Evolutionary conservation across 352 stramenopile species (phyloP), one percentile per base, ranked within the genome.

Genomic region (Globisporangium camurandrum): DNA sequence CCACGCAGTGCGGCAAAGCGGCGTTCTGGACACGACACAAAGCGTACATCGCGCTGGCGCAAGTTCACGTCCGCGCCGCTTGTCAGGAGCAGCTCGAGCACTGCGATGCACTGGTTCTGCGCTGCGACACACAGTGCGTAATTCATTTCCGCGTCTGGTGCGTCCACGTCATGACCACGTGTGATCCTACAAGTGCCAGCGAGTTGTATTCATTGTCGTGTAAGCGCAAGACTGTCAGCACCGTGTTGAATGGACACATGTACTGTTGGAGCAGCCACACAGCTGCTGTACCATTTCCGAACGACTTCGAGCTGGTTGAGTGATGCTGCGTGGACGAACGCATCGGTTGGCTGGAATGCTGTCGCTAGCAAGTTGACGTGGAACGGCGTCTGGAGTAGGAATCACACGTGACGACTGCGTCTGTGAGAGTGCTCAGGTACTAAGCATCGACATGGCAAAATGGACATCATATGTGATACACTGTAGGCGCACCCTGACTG

Each of bases 291-390:
- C 71, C 75, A 86, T 39, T 67, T 68, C 20, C 59, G 62, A 20
- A 86, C 67, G 43, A 84, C 75, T 49, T 78, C 55, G 30, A 81
- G 53, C 62, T 85, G 75, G 50, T 85, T 85, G 17, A 84, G 63
- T 5, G 75, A 84, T 22, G 75, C 72, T 4, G 75, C 75, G 39
- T 87, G 71, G 34, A 85, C 75, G 40, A 86, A 84, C 19, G 75
- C 75, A 44, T 85, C 75, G 14, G 46, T 53, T 6, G 65, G 65
- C 30, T 78, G 51, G 42, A 66, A 78, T 1, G 65, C 59, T 26
- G 57, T 56, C 3, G 53, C 57, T 12, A 70, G 33, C 27, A 74
- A 59, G 12, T 79, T 58, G 12, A 71, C 63, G 20, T 72, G 54
- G 28, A 79, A 76, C 41, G 41, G 24, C 1, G 66, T 54, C 66